Conservation (phyloP, 495 filamentous ascomycete genomes). For the Podospora comata region DNA sequence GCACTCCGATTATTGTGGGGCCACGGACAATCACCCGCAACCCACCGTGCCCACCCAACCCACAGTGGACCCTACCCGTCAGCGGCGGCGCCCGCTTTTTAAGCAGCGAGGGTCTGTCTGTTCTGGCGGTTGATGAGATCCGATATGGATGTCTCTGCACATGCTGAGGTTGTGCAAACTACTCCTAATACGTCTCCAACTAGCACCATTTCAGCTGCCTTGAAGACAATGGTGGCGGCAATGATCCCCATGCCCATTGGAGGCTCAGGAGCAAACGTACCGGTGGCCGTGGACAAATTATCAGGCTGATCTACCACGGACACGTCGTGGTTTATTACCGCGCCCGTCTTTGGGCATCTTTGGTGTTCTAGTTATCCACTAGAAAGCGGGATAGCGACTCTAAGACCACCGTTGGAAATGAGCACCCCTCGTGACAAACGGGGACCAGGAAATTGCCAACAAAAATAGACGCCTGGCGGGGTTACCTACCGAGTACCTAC, state of each 20-base stretch:
- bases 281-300: too few species aligned
- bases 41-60: not conserved
- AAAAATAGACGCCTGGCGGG: constrained; percentile 4
- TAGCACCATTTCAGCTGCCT: too few species aligned
- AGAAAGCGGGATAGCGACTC: not conserved
- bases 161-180: too few species aligned
- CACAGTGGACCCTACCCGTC: constrained; percentile 6
- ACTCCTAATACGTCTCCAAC: too few species aligned
- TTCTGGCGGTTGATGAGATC: too few species aligned
- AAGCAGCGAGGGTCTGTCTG: not conserved
- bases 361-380: not conserved
- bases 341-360: not conserved
- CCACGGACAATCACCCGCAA: not conserved
- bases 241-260: too few species aligned
- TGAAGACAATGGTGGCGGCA: too few species aligned
- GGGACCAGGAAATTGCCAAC: constrained; percentile 4
- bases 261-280: too few species aligned
- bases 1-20: not conserved
- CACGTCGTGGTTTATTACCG: not conserved
- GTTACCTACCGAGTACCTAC: not conserved
- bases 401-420: not conserved
- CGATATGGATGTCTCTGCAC: too few species aligned
- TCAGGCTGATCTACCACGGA: not conserved
- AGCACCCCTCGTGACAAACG: constrained; percentile 5
- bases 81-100: not conserved